A percentile compares a stretch with the other conserved stretches of the same genome.
Conservation (phyloP, 768 basidiomycete species). For the Leccinum variicolor region DNA sequence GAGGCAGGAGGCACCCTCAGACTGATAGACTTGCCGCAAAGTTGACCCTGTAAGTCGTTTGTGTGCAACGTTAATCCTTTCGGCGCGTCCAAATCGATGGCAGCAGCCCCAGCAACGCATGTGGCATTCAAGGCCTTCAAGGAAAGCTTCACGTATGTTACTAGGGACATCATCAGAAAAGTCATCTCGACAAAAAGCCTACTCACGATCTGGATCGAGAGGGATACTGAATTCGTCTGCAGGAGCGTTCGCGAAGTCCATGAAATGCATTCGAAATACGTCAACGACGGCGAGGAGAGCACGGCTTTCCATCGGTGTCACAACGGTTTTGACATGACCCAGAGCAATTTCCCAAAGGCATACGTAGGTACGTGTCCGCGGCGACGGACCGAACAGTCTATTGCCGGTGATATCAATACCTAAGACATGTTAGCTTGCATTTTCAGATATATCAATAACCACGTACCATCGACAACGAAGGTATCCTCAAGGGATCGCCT, state of each 20-base stretch:
- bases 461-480: constrained; percentile 51
- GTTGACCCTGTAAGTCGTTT: constrained; percentile 72
- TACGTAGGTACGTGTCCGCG: constrained; percentile 79
- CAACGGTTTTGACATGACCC: constrained; percentile 54
- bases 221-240: constrained; percentile 60
- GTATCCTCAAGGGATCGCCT: constrained; percentile 26
- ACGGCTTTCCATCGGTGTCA: constrained; percentile 53
- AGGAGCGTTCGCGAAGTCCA: constrained; percentile 78
- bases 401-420: constrained; percentile 80
- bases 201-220: constrained; percentile 75
- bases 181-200: neutral
- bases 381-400: constrained; percentile 86
- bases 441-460: neutral
- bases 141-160: constrained; percentile 78
- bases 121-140: constrained; percentile 53
- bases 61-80: constrained; percentile 61
- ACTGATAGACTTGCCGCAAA: constrained; percentile 62
- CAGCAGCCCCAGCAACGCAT: constrained; percentile 51
- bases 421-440: constrained; percentile 22
- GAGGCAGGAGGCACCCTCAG: constrained; percentile 51
- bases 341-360: constrained; percentile 91
- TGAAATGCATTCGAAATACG: constrained; percentile 66
- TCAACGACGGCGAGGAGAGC: constrained; percentile 49
- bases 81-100: constrained; percentile 52
- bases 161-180: constrained; percentile 37